Conservation (phyloP, 768 basidiomycete species). For the Auricularia sp. region DNA sequence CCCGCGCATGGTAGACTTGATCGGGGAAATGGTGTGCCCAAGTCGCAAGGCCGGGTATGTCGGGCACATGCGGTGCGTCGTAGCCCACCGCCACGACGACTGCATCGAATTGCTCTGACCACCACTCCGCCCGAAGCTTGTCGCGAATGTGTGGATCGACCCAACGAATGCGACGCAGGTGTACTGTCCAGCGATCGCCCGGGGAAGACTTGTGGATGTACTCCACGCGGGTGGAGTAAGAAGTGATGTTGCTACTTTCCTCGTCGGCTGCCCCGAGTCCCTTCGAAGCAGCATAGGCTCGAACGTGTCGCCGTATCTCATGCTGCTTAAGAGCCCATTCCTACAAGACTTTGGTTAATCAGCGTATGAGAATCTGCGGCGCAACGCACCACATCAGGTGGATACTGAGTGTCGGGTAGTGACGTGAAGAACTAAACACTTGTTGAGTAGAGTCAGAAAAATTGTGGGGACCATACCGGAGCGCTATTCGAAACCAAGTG, state of each 20-base stretch:
- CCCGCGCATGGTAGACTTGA: conserved; percentile 28
- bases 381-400: conserved; percentile 6
- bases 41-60: conserved; percentile 20
- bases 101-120: conserved; percentile 15
- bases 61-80: conserved; percentile 12
- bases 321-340: conserved; percentile 20
- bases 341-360: conserved; percentile 19
- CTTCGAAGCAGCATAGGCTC: conserved; percentile 32
- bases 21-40: conserved; percentile 28
- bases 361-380: conserved; percentile 18
- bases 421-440: neutral
- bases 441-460: neutral
- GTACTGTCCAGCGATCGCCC: conserved; percentile 23
- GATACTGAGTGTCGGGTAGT: conserved; percentile 4
- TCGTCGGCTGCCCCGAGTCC: conserved; percentile 34
- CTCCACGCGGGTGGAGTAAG: conserved; percentile 41
- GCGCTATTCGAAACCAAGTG: conserved; percentile 26
- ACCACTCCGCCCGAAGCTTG: conserved; percentile 26
- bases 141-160: conserved; percentile 8
- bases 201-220: conserved; percentile 29
- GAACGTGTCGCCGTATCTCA: conserved; percentile 28
- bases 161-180: conserved; percentile 25
- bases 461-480: conserved; percentile 16
- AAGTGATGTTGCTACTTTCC: conserved; percentile 20
- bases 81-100: conserved; percentile 6